Evolutionary conservation across 306 rosid species (phyloP).

Genomic region (Sindora glabra): DNA sequence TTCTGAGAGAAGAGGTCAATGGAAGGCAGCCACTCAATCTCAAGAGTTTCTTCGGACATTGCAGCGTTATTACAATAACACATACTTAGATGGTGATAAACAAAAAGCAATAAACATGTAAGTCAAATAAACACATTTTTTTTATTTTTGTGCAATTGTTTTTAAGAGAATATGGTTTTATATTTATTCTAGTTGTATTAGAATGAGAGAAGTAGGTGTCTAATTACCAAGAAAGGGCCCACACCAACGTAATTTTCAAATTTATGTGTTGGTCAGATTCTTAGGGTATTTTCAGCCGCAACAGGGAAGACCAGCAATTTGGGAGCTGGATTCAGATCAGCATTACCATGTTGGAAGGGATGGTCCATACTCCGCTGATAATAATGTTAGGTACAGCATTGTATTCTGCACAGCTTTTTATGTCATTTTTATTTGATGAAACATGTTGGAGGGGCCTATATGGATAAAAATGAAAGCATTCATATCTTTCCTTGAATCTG

Average conservation of each 20-base stretch:
- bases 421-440: too few relatives aligned
- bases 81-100: constrained; percentile 67
- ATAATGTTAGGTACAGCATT: constrained; percentile 40
- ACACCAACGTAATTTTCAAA: constrained; percentile 4
- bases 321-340: constrained; percentile 90
- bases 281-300: constrained; percentile 89
- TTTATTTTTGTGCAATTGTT: background rate
- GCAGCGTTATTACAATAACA: constrained; percentile 85
- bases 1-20: constrained; percentile 89
- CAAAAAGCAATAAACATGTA: constrained; percentile 86
- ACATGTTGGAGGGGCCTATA: too few relatives aligned
- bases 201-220: too few relatives aligned
- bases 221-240: too few relatives aligned
- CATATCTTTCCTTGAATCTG: too few relatives aligned
- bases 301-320: constrained; percentile 68
- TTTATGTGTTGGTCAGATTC: constrained; percentile 52
- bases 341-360: constrained; percentile 44
- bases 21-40: constrained; percentile 94
- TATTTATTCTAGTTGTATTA: too few relatives aligned
- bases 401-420: background rate
- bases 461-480: too few relatives aligned
- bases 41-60: constrained; percentile 80
- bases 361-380: too few relatives aligned
- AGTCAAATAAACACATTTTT: constrained; percentile 1
- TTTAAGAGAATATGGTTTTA: background rate